These are phyloP conservation scores for Acanthamoeba healyi DNA, from an alignment of 208 protist genomes.

Conservation along the genomic window DNA sequence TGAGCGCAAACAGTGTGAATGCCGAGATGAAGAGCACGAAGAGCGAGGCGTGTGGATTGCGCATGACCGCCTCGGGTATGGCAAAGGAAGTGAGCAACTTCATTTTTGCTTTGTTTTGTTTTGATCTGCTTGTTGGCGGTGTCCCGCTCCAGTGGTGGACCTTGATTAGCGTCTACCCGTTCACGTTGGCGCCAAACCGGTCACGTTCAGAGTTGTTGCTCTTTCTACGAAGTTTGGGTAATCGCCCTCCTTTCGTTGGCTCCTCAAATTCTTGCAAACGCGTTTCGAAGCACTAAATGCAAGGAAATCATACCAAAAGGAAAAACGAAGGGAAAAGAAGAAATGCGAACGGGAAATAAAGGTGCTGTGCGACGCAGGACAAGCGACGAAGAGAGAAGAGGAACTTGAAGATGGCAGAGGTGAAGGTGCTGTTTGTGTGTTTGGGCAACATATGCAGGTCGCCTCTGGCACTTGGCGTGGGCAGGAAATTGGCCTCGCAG, in stretches of 20 bases:
- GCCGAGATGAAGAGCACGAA: slow-evolving; percentile 66
- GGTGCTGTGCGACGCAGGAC: neutral
- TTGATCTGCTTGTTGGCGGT: too few species aligned
- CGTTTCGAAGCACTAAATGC: neutral
- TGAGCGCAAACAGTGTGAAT: slow-evolving; percentile 61
- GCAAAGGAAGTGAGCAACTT: neutral
- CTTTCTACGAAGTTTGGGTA: neutral
- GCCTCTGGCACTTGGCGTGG: slow-evolving; percentile 76
- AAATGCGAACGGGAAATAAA: too few species aligned
- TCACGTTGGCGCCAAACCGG: neutral
- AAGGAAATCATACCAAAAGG: neutral
- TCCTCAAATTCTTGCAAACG: neutral
- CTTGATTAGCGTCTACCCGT: too few species aligned
- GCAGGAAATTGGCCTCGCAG: slow-evolving; percentile 17
- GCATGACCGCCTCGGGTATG: neutral
- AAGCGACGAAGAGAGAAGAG: neutral
- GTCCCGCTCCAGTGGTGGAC: too few species aligned
- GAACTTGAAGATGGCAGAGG: neutral
- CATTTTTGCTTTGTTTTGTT: neutral
- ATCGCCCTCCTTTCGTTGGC: neutral
- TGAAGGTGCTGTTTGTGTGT: slow-evolving; percentile 81
- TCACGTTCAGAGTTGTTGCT: too few species aligned
- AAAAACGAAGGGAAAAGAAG: neutral
- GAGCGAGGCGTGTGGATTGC: slow-evolving; percentile 55
- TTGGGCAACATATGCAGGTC: slow-evolving; percentile 83